phyloP scores from a whole-genome alignment of 2,329 filamentous ascomycete genomes.

The Clarireedia sp. region DNA sequence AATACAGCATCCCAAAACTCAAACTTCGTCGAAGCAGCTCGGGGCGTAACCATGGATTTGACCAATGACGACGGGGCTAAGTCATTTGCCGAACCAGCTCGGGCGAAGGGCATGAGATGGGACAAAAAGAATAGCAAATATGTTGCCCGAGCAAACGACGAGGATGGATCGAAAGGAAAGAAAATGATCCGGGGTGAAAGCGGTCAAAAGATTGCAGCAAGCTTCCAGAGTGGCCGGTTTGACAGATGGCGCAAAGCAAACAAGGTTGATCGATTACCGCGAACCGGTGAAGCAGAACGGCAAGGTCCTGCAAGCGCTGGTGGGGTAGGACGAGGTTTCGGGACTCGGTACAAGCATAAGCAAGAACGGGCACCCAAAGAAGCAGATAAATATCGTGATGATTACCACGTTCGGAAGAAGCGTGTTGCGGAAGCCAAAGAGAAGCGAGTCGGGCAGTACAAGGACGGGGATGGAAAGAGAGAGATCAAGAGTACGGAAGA shows the following conservation, averaged over 20 bases:
- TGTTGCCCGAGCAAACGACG: constrained; percentile 83
- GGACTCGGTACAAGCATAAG: constrained; percentile 73
- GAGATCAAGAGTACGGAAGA: constrained; percentile 80
- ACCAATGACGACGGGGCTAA: constrained; percentile 78
- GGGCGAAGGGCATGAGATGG: constrained; percentile 75
- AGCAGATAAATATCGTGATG: constrained; percentile 84
- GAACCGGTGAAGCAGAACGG: constrained; percentile 73
- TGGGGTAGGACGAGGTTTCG: constrained; percentile 32
- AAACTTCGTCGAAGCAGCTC: constrained; percentile 84
- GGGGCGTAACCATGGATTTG: constrained; percentile 84
- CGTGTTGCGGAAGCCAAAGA: constrained; percentile 80
- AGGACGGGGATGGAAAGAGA: constrained; percentile 61
- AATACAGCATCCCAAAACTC: constrained; percentile 42
- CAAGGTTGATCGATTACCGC: constrained; percentile 68
- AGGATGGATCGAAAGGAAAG: constrained; percentile 72
- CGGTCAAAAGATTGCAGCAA: constrained; percentile 91
- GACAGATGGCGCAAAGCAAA: constrained; percentile 87
- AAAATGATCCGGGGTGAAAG: constrained; percentile 80
- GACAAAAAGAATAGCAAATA: constrained; percentile 97
- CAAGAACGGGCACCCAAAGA: constrained; percentile 83
- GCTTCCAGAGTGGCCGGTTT: constrained; percentile 88
- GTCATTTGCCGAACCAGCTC: constrained; percentile 69
- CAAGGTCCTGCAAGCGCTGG: constrained; percentile 27
- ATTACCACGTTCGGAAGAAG: constrained; percentile 87
- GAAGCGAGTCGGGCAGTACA: constrained; percentile 68